Evolutionary conservation across 352 stramenopile genomes (phyloP), one percentile per base, ranked within the genome.

Genomic region (Elongisporangium undulatum): DNA sequence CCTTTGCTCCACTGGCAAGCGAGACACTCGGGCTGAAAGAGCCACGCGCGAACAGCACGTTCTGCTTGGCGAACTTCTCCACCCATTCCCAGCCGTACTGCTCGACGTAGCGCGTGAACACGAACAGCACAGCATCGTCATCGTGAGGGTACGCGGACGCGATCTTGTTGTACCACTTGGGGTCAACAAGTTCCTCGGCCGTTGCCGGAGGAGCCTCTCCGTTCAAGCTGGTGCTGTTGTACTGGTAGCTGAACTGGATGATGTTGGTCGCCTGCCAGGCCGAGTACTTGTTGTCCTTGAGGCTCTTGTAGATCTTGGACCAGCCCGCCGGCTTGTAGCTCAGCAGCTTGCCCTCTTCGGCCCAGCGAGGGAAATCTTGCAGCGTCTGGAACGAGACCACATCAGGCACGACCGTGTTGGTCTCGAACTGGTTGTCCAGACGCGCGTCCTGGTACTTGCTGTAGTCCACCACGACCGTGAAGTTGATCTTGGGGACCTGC

Each of bases 341-440:
- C 23, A 82, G 67, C 45, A 86, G 58, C 59, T 82, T 72, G 19
- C 59, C 71, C 48, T 79, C 62, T 21, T 71, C 61, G 7, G 59
- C 57, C 73, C 69, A 86, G n/a, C 76, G 71, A 58, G 71, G 65
- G 63, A 72, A 86, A 68, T 86, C 64, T 57, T 86, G 71, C 34
- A 86, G 67, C 50, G 76, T 86, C 62, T 82, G 76, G n/a, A 86
- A 58, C 48, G 71, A 67, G 16, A 74, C 58, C 39, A 81, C 62
- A 59, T 81, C 73, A 0, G 69, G 67, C 45, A 82, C 75, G 48
- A 84, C 62, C 48, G 55, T 61, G 59, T 77, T 58, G 34, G 63
- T 77, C 58, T 82, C 74, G 50, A 86, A 63, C 45, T 82, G 66
- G 58, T 90, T 82, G 71, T 92, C 74, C 22, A 84, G 73, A 21